Evolutionary conservation across 1,139 yeast genomes (phyloP).

Genomic region (Suhomyces atakaporum): DNA sequence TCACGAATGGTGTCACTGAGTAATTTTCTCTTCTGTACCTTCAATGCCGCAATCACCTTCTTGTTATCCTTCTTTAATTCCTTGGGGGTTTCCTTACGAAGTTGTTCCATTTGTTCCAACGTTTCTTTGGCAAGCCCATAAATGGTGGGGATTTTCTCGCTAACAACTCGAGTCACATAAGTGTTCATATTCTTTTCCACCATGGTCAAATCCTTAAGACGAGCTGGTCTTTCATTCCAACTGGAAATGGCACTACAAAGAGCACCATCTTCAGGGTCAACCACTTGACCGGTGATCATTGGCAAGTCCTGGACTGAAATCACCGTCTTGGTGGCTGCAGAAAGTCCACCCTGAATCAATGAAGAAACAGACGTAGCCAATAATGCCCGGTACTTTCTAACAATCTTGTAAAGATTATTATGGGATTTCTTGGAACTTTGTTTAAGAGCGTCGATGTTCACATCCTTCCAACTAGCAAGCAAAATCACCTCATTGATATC

Average conservation of each 20-base stretch:
- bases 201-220: constrained; percentile 50
- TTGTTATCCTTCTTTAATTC: constrained; percentile 72
- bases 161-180: constrained; percentile 42
- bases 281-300: constrained; percentile 18
- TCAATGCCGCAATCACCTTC: constrained; percentile 69
- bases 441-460: constrained; percentile 87
- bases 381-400: constrained; percentile 75
- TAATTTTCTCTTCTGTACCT: constrained; percentile 75
- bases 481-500: constrained; percentile 82
- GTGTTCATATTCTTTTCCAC: constrained; percentile 59
- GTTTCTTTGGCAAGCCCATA: constrained; percentile 57
- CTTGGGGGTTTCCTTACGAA: constrained; percentile 77
- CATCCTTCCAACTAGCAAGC: constrained; percentile 96
- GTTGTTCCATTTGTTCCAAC: constrained; percentile 57
- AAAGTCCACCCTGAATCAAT: constrained; percentile 64
- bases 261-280: constrained; percentile 16
- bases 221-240: constrained; percentile 59
- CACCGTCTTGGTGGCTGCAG: constrained; percentile 16
- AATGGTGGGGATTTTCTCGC: constrained; percentile 40
- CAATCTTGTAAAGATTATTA: constrained; percentile 75
- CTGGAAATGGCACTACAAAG: constrained; percentile 31
- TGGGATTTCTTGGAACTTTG: constrained; percentile 94
- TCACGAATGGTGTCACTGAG: constrained; percentile 78
- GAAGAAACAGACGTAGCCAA: constrained; percentile 55
- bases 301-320: constrained; percentile 16